Evolutionary conservation across 257 asterid genomes (phyloP), one percentile per base, ranked within the genome.

Genomic region (Leptodermis oblonga): DNA sequence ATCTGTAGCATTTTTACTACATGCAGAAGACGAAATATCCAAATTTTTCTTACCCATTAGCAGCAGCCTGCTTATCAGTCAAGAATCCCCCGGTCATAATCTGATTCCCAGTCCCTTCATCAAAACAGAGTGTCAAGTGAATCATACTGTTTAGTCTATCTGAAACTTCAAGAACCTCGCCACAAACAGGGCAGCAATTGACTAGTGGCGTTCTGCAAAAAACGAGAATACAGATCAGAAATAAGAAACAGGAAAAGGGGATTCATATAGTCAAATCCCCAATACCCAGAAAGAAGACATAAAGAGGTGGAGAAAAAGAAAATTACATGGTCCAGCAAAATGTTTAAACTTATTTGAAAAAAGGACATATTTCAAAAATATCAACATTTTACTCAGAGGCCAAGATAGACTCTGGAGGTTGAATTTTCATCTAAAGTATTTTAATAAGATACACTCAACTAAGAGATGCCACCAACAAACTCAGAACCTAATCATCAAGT

Each of bases 71-170:
- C 84, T 88, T 91, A 78, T 91, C 97, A 23, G 97, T 94, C 86
- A 91, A 87, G 82, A 94, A 94, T 62, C 99, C 99, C 72, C 97
- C 97, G 41, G 96, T 84, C 99, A 94, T 91, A 79, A 89, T 86
- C 87, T 89, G 92, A 78, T 80, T 86, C 70, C 99, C 99, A 79
- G 97, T 94, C 67, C 99, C 99, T 86, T 91, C 99, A 76, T 94
- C 97, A 65, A 94, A 94, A 82, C 99, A 94, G 70, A 94, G 80
- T 67, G 97, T 89, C 91, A 94, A 80, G 77, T 94, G 99, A 79
- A 94, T 80, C 89, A 94, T 75, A 46, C 79, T 74, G 73, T 89
- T 91, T 86, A 94, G 75, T 84, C 76, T 80, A 76, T 91, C 93
- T 12, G 97, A 85, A 79, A 86, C 81, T 74, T 87, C 83, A 68